phyloP scores from a whole-genome alignment of 352 stramenopile genomes.

The Globisporangium splendens region DNA sequence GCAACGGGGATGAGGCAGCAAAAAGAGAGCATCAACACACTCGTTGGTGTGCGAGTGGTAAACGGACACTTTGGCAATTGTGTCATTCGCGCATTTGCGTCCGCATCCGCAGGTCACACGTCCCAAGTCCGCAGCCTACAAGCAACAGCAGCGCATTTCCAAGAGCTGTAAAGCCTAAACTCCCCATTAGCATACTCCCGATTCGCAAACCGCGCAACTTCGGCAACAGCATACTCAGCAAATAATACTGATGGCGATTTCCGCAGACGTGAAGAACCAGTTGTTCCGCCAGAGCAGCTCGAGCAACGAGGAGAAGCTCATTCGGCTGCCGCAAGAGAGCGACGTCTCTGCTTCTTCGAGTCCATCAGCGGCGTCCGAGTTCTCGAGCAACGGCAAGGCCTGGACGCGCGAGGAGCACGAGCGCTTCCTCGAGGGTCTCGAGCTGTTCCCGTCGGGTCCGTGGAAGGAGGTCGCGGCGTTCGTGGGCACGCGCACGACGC shows the following conservation, averaged over 20 bases:
- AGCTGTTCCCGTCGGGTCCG: conserved; percentile 62
- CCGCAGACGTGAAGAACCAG: conserved; percentile 15
- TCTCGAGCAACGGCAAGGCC: conserved; percentile 5
- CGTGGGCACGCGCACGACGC: conserved; percentile 64
- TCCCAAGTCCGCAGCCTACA: too few relatives aligned
- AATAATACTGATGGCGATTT: conserved; percentile 11
- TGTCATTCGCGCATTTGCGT: too few relatives aligned
- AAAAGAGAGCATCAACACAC: too few relatives aligned
- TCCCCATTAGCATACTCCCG: too few relatives aligned
- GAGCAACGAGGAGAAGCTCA: conserved; percentile 14
- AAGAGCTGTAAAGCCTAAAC: too few relatives aligned
- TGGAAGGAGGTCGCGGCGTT: conserved; percentile 79
- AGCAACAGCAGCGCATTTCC: too few relatives aligned
- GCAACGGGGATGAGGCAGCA: too few relatives aligned
- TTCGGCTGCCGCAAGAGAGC: conserved; percentile 11
- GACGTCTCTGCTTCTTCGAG: background rate
- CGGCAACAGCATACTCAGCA: too few relatives aligned
- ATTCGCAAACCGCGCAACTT: too few relatives aligned
- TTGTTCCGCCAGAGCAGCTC: conserved; percentile 17
- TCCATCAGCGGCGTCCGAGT: background rate
- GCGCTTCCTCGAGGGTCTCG: conserved; percentile 73
- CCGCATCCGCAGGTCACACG: too few relatives aligned
- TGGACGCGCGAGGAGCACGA: conserved; percentile 75
- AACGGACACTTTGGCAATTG: too few relatives aligned
- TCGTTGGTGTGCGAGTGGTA: too few relatives aligned